Conservation (phyloP, 148 eudicot genomes). For the Vaccinium vitisidaea region DNA sequence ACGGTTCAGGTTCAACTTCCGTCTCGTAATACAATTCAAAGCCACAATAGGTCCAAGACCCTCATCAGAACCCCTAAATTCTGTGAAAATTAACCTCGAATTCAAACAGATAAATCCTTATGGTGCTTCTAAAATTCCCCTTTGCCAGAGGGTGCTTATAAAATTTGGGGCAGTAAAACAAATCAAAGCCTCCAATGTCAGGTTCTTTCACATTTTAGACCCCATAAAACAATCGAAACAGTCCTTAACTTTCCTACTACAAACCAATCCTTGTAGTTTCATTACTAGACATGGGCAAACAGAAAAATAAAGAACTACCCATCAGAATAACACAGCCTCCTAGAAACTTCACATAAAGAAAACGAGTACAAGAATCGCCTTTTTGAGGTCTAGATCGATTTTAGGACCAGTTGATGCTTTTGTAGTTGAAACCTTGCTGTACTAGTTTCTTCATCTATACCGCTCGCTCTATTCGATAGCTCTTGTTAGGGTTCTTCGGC, state of each 20-base stretch:
- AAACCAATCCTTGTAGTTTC: background rate
- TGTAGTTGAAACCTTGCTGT: background rate
- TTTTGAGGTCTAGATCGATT: slow-evolving; percentile 63
- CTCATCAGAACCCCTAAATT: background rate
- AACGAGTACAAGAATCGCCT: slow-evolving; percentile 32
- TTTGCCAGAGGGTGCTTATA: background rate
- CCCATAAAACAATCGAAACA: background rate
- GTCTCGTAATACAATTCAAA: background rate
- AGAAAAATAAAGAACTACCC: background rate
- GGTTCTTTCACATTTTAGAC: background rate
- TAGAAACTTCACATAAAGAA: no score
- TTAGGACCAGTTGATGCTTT: slow-evolving; percentile 22
- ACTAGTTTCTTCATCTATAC: background rate
- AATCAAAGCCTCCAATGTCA: background rate
- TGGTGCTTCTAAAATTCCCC: background rate
- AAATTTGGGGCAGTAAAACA: background rate
- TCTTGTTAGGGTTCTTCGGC: slow-evolving; percentile 7
- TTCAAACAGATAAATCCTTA: background rate
- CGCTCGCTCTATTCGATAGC: background rate
- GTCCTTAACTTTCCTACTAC: background rate
- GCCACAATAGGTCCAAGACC: background rate
- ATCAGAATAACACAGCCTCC: background rate
- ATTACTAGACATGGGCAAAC: background rate
- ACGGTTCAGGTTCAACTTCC: background rate
- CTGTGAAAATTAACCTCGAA: background rate